Conservation (phyloP, 805 yeast genomes). For the Wickerhamiella sorbophila region DNA sequence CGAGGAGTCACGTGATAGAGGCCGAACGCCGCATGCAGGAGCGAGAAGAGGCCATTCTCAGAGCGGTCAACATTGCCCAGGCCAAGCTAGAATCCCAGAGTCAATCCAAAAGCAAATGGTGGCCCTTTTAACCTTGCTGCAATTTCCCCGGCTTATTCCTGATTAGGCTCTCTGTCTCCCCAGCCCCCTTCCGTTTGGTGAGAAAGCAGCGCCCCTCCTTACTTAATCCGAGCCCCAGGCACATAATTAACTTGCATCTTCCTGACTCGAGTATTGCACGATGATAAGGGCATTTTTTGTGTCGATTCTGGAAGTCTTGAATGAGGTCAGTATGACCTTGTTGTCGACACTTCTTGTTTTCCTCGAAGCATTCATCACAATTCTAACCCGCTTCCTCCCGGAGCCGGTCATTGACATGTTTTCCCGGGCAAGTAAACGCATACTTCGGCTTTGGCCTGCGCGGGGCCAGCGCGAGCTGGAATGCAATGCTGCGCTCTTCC, state of each 20-base stretch:
- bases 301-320: background rate
- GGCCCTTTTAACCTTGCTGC: background rate
- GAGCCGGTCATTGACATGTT: slow-evolving; percentile 9
- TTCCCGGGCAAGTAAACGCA: slow-evolving; percentile 4
- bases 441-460: slow-evolving; percentile 8
- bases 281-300: background rate
- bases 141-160: too few relatives aligned
- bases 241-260: background rate
- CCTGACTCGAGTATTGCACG: background rate
- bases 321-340: slow-evolving; percentile 9
- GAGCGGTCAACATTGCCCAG: slow-evolving; percentile 35
- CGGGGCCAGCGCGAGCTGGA: slow-evolving; percentile 8
- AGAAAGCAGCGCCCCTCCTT: too few relatives aligned
- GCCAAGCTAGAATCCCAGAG: slow-evolving; percentile 12
- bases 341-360: slow-evolving; percentile 13
- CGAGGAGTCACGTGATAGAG: slow-evolving; percentile 54
- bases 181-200: too few relatives aligned
- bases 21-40: slow-evolving; percentile 60
- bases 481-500: slow-evolving; percentile 4
- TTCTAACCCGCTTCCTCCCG: slow-evolving; percentile 16
- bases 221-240: background rate
- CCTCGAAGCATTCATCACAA: slow-evolving; percentile 14
- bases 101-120: background rate
- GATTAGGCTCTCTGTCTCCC: too few relatives aligned
- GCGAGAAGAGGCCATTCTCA: slow-evolving; percentile 42